Evolutionary conservation across 768 basidiomycete species (phyloP), one percentile per base, ranked within the genome.

Genomic region (Harrya chromipes): DNA sequence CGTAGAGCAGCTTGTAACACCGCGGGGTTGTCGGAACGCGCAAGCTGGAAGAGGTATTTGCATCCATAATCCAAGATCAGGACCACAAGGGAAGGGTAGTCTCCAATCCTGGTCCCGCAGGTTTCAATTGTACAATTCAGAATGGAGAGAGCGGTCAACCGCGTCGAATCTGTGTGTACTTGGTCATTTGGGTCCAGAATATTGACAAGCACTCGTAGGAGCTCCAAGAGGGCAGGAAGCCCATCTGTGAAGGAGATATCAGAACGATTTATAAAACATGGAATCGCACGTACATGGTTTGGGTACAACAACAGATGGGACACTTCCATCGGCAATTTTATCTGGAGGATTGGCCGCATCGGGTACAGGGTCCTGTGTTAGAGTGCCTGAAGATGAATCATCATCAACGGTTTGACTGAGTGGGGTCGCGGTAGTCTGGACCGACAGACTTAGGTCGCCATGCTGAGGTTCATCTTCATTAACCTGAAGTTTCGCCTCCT

Each of bases 1-100:
- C 95, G 86, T 23, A 99, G 74, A 16, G 93, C 78, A 47, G 82
- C 74, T 39, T 91, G 84, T 10, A 97, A 77, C 43, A 99, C 80
- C 40, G 79, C 76, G 9, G 81, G 78, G 50, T 90, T 89, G 55
- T 97, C 94, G 2, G 93, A 94, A 31, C 94, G 83, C 19, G 93
- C 94, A 31, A 99, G 82, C 71, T 97, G 94, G 77, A 99, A 97
- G 27, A 99, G 82, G 63, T 88, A 94, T 72, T 95, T 94, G 78
- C 95, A 98, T 1, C 90, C 94, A 41, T 87, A 78, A 63, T 99
- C 95, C 13, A 89, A 71, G 29, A 97, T 74, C 47, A 97, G 82
- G 23, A 77, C 74, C 43, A 83, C 73, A 29, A 98, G 72, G 7
- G 90, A 90, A 7, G 87, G 82, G 67, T 87, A 97, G 23, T 79